These are phyloP conservation scores for Schizosaccharomyces pombe DNA, from an alignment of 805 yeast species.

Conservation along the genomic window ASM294v3 CU329670.1:3887501-3888000, in stretches of 20 bases:
- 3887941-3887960: conserved; percentile 20
- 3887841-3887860: conserved; percentile 19
- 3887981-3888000: conserved; percentile 25
- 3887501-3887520: no score
- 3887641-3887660: neutral
- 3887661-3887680: neutral
- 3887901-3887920: conserved; percentile 26
- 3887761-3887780: neutral
- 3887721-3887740: conserved; percentile 85
- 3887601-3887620: neutral
- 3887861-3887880: conserved; percentile 45
- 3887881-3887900: conserved; percentile 33
- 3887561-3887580: neutral
- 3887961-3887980: conserved; percentile 21
- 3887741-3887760: conserved; percentile 25
- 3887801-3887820: conserved; percentile 21
- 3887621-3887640: neutral
- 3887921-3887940: conserved; percentile 37
- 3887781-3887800: conserved; percentile 1
- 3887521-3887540: no score
- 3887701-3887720: conserved; percentile 85
- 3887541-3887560: no score
- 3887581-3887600: neutral
- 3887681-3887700: neutral
- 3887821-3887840: conserved; percentile 29